A percentile compares a stretch with the other conserved stretches of the same genome.
These are phyloP conservation scores for Debaryomycetaceae sp. DNA, from an alignment of 1,139 yeast genomes.

Conservation along the genomic window DNA sequence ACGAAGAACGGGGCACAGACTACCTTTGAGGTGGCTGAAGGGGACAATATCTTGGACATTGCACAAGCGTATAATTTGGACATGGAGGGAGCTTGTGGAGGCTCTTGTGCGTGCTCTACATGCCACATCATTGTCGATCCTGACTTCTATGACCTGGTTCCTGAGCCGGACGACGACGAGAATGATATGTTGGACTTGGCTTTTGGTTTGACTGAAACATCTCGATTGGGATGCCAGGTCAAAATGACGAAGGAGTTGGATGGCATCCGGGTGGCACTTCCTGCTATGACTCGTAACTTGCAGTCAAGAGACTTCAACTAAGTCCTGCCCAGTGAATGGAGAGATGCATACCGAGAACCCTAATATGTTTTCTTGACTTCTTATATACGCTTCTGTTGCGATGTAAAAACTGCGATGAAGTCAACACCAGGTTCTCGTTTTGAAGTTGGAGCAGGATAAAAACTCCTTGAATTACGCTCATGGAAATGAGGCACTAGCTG, in stretches of 20 bases:
- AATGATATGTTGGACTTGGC: conserved; percentile 98
- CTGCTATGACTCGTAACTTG: conserved; percentile 94
- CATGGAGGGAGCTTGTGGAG: conserved; percentile 99
- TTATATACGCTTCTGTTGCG: too few relatives aligned
- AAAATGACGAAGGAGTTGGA: conserved; percentile 85
- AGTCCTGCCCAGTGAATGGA: not conserved
- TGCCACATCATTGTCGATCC: conserved; percentile 97
- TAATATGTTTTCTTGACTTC: too few relatives aligned
- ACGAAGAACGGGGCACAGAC: conserved; percentile 86
- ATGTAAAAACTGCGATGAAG: too few relatives aligned
- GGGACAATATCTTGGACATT: conserved; percentile 86
- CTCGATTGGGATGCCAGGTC: conserved; percentile 93
- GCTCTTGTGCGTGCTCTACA: conserved; percentile 97
- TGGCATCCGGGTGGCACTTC: conserved; percentile 92
- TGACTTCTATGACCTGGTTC: conserved; percentile 81
- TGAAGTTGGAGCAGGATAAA: too few relatives aligned
- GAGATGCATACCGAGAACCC: too few relatives aligned
- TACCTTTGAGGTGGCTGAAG: conserved; percentile 83
- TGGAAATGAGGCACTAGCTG: too few relatives aligned
- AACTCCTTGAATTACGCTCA: too few relatives aligned
- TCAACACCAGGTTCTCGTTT: too few relatives aligned
- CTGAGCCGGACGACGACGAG: conserved; percentile 96
- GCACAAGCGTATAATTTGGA: conserved; percentile 93
- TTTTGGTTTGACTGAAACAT: conserved; percentile 93
- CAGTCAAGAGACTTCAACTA: conserved; percentile 67